phyloP scores from a whole-genome alignment of 495 filamentous ascomycete genomes.

The Physcia stellaris region DNA sequence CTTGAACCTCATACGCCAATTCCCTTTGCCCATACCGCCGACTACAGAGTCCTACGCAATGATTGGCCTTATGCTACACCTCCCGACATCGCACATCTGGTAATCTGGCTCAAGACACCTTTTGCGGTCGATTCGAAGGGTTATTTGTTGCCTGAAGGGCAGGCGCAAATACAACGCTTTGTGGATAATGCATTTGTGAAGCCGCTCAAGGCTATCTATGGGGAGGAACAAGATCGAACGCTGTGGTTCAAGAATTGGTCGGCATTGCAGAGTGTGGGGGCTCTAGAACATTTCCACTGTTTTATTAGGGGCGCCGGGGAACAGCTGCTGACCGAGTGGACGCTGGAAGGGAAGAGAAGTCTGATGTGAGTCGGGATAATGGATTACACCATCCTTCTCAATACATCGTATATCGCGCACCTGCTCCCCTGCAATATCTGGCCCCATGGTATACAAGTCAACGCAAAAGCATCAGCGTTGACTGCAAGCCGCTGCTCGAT shows the following conservation, averaged over 20 bases:
- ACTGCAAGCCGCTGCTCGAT: too few relatives aligned
- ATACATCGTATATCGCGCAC: too few relatives aligned
- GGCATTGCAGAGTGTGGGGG: slow-evolving; percentile 71
- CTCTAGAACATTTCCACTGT: slow-evolving; percentile 67
- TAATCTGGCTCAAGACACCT: slow-evolving; percentile 2
- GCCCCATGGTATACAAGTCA: too few relatives aligned
- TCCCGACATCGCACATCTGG: slow-evolving; percentile 1
- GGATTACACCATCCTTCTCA: too few relatives aligned
- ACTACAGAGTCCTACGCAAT: slow-evolving; percentile 1
- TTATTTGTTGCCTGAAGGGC: background rate
- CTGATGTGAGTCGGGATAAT: too few relatives aligned
- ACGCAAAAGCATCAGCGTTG: too few relatives aligned
- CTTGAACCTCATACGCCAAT: slow-evolving; percentile 30
- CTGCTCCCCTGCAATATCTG: too few relatives aligned
- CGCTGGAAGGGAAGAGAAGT: slow-evolving; percentile 16
- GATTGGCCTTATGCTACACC: slow-evolving; percentile 2
- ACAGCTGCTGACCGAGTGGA: slow-evolving; percentile 48
- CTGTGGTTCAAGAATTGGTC: slow-evolving; percentile 94
- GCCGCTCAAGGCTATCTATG: slow-evolving; percentile 26
- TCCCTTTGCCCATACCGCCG: background rate
- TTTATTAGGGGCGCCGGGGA: slow-evolving; percentile 49
- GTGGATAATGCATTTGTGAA: slow-evolving; percentile 53
- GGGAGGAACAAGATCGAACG: slow-evolving; percentile 40
- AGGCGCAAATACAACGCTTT: slow-evolving; percentile 41
- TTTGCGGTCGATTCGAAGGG: background rate